Evolutionary conservation across 116 monocot genomes (phyloP), one percentile per base, ranked within the genome.

Genomic region (Trichopus zeylanicus): DNA sequence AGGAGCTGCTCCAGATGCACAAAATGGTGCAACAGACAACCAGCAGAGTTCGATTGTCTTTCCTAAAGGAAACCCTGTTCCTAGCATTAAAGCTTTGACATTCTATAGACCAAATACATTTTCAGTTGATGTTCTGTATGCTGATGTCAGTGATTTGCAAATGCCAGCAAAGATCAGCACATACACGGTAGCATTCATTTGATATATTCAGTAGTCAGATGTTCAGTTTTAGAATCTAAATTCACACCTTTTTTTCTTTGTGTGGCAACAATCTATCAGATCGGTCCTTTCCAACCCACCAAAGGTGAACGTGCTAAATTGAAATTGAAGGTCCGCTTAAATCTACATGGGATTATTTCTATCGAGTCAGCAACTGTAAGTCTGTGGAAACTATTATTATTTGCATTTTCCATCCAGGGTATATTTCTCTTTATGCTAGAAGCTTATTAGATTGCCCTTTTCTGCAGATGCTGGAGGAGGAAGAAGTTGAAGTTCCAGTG

Each of bases 291-390:
- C 57, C 70, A 77, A 67, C 67, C 88, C 20, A 58, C 75, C 20
- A 88, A 74, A 32, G 78, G 76, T 28, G 78, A 81, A 35, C 70
- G 65, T 46, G 92, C 78, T 15, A 92, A 88, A 62, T 24, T 99
- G 71, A 91, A 92, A 68, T 76, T 99, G 24, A 91, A 83, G 68
- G 88, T 77, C 27, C 78, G 75, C n/a, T 62, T 99, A 59, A 85
- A 86, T 83, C 69, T 99, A 23, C 89, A 99, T 68, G 99, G 99
- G 10, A 77, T 99, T 73, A 79, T 99, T 48, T 74, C 78, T 62
- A 47, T 99, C 13, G 81, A 92, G 11, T 92, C 99, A 26, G 88
- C 83, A 65, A 78, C 69, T 33, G 88, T 83, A 80, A 88, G 80
- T 80, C 6, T 32, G 0, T 0, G 8, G 29, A 31, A 26, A 3